Base-by-base conservation (phyloP, 768 basidiomycete genomes). In the Kwoniella sp. region DNA sequence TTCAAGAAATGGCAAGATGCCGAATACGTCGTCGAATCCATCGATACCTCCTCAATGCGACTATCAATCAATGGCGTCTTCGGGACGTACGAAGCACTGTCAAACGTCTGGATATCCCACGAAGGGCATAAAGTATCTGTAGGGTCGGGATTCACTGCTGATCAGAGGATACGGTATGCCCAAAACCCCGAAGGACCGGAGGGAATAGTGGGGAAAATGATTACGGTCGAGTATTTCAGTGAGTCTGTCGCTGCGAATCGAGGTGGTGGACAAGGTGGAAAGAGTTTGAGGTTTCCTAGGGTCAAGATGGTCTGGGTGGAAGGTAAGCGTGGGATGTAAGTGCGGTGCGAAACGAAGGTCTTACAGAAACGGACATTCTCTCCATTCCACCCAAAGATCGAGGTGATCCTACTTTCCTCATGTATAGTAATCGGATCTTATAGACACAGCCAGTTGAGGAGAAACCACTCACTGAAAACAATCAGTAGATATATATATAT, bases 1-100 rank as follows among this genome's bases (percentile, higher is more conserved):
- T 79, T 76, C 73, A 79, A 79, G 61, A 63, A 73, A 63, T 79
- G 76, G 76, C 69, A 70, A 58, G 78, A 79, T 36, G 74, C 64
- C n/a, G 78, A 79, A 64, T 77, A 79, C 46, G 55, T 47, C 7
- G 76, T 75, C 36, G 53, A 53, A 15, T 63, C 59, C 2, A 44
- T 77, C 29, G 74, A 77, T 19, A 65, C 63, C 15, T 67, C 64
- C 27, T 60, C 29, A 6, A 76, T 76, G 72, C 62, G 78, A 1
- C 60, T 79, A 12, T 33, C 74, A 4, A 61, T 77, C 30, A 51
- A 79, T 30, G 76, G 78, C 7, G 68, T 74, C 0, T 79, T 67
- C 51, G 74, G 37, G 1, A 76, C 77, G 40, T 64, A 74, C 27
- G 50, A 67, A 22, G 78, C 78, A 0, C 54, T 67, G 27, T 59